Conservation (phyloP, 331 rosid species). For the Spiraea crenata region DNA sequence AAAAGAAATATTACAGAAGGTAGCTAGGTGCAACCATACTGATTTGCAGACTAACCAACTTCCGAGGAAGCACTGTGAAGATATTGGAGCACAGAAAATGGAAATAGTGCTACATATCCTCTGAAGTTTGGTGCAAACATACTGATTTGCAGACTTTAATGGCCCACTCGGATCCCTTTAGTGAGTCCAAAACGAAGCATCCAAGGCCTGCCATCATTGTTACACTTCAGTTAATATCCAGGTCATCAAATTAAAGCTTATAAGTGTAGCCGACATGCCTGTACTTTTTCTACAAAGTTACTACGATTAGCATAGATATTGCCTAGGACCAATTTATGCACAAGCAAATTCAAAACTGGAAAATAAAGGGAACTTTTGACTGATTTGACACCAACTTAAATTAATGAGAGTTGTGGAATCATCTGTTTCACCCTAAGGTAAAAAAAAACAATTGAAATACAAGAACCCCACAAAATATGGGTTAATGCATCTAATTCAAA, state of each 20-base stretch:
- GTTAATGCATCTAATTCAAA: background rate
- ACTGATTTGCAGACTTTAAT: constrained; percentile 28
- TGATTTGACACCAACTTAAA: background rate
- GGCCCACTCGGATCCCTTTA: constrained; percentile 24
- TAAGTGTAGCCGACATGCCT: constrained; percentile 15
- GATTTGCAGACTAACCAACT: constrained; percentile 48
- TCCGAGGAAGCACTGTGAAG: constrained; percentile 35
- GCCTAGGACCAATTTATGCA: constrained; percentile 3
- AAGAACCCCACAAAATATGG: background rate
- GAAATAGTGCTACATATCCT: constrained; percentile 29
- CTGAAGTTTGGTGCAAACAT: constrained; percentile 41
- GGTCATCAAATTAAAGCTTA: constrained; percentile 12
- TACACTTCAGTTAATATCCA: constrained; percentile 34
- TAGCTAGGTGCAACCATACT: constrained; percentile 6
- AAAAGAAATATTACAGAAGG: constrained; percentile 17
- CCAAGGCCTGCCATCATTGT: constrained; percentile 47
- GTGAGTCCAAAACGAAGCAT: constrained; percentile 44
- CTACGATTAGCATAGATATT: constrained; percentile 20
- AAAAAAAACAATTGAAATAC: background rate
- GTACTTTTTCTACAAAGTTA: constrained; percentile 4
- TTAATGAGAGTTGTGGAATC: constrained; percentile 2
- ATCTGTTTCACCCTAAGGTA: background rate
- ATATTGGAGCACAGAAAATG: constrained; percentile 25
- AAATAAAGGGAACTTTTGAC: background rate
- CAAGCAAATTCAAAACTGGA: background rate